Evolutionary conservation across 129 eudicot species (phyloP), one percentile per base, ranked within the genome.

Genomic region (Cynara cardunculus): DNA sequence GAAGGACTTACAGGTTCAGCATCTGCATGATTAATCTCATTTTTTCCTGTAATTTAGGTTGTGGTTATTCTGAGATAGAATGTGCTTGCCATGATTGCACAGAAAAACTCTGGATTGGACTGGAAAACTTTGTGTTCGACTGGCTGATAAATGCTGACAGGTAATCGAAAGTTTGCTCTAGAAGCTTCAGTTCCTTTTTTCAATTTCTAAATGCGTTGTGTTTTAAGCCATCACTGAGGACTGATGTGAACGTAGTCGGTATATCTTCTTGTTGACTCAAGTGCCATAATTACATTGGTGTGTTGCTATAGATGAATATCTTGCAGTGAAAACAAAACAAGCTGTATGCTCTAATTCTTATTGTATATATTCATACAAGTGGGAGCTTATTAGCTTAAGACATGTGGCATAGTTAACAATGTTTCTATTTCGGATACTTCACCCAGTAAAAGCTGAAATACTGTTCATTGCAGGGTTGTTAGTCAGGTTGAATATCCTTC

Each of bases 61-160:
- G n/a, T 25, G 35, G 13, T 79, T 5, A 28, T 56, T 25, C 64
- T 77, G 14, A 77, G 68, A 66, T 76, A 13, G 68, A 80, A 75
- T 21, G 28, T 65, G 21, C 34, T 73, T 79, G 26, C 37, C 25
- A 31, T 66, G 37, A 37, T 31, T 88, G 90, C 97, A 16, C 62
- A 95, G 99, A 95, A 80, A 92, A 87, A 78, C 97, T 92, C 66
- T 95, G 99, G 99, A 88, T 84, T 71, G 99, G 99, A 84, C 97
- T 95, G 84, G 99, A 95, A 86, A 89, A 95, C 82, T 95, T 95
- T 84, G 99, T 95, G 77, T 95, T 92, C 30, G 99, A 95, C 85
- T 95, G 99, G 99, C 91, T 95, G 41, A 95, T 95, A 75, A 95
- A 95, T 86, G 99, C 97, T 59, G 99, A 95, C 87, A 93, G 97